Conservation (phyloP, 148 eudicot genomes). For the Chenopodium suecicum region DNA sequence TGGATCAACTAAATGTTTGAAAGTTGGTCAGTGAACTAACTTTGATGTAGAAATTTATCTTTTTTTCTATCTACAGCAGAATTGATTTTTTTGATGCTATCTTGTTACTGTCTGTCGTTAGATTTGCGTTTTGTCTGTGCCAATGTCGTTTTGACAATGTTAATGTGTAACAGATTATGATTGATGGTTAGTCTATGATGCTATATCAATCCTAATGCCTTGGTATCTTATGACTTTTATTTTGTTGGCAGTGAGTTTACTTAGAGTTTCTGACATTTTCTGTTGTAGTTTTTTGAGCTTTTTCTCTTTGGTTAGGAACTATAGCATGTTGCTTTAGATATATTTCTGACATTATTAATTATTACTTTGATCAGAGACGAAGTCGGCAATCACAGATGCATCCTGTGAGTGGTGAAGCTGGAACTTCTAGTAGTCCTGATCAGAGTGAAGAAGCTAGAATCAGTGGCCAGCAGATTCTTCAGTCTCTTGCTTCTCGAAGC, state of each 20-base stretch:
- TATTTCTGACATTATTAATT: no score
- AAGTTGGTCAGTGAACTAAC: background rate
- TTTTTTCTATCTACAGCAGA: background rate
- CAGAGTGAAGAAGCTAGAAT: conserved; percentile 43
- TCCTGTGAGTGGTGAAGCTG: conserved; percentile 37
- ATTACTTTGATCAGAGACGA: conserved; percentile 41
- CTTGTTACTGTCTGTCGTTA: background rate
- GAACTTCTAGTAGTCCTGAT: conserved; percentile 33
- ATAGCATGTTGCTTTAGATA: no score
- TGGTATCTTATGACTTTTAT: background rate
- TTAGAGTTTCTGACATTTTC: background rate
- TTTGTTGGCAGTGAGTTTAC: background rate
- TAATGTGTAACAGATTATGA: background rate
- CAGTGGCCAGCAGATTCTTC: conserved; percentile 59
- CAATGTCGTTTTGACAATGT: background rate
- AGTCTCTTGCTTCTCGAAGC: conserved; percentile 61
- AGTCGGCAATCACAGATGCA: conserved; percentile 44
- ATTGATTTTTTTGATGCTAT: background rate
- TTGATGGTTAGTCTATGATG: background rate
- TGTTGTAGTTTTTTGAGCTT: background rate
- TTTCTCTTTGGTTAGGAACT: background rate
- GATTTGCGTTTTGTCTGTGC: background rate
- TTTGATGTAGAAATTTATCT: background rate
- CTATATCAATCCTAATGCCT: background rate
- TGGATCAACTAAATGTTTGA: background rate